Base-by-base conservation (phyloP, 106 monocot species). In the Posidonia australis region DNA sequence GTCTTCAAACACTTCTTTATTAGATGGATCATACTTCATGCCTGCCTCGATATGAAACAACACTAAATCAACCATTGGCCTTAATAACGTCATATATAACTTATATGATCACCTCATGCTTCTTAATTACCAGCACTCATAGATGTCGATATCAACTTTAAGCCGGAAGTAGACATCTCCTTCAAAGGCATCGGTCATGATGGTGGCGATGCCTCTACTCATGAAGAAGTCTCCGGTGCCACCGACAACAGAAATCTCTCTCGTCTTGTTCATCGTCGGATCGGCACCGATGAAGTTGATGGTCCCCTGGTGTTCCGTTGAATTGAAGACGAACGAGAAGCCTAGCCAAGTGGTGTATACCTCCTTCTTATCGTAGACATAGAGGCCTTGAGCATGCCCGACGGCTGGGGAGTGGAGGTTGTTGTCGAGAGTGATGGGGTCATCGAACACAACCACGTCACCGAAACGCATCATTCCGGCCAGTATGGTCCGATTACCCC, bases 191-290 rank as follows among this genome's bases (percentile, higher is more conserved):
- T 77, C 79, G 5, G 76, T 79, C 20, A 11, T 63, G 17, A 84
- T 9, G 41, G 83, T 84, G 11, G 80, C 84, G 9, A 80, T 46
- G 30, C 84, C 80, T 10, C 80, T 31, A 0, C 55, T 20, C 84
- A 84, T 77, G 73, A 84, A 77, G 74, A 80, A 84, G 55, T 84
- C 80, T 5, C 83, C 83, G 1, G 79, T 84, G 14, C 83, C 83
- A 18, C 83, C 83, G 14, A 79, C 83, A 14, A 69, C 69, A 10
- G 83, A 77, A 0, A 84, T 30, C 9, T 80, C 71, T 62, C 61
- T 49, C 63, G 36, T 36, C 36, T 36, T 36, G 61, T 77, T 72
- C 77, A 75, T 68, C n/a, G 77, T 9, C 3, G 77, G 80, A 43
- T 84, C 84, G 0, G 74, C 71, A 0, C 84, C 84, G 10, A 68